Percentiles rank a stretch among this genome's conserved stretches.
Conservation (phyloP, 345 rosid genomes). For the Pistacia integerrima region DNA sequence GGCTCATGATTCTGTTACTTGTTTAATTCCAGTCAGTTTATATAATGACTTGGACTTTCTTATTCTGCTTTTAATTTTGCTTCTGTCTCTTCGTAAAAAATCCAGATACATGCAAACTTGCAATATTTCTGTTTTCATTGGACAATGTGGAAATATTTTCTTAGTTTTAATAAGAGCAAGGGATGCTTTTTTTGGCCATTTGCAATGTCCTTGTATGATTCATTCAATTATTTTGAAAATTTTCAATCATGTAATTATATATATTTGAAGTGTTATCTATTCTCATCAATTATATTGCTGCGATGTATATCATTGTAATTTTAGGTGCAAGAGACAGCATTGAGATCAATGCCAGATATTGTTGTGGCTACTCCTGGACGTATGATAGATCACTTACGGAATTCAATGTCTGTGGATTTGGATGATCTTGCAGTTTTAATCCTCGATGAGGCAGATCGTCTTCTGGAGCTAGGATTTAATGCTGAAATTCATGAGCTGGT, state of each 20-base stretch:
- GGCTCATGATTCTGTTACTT: background rate
- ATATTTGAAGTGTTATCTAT: background rate
- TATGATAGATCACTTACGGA: conserved; percentile 95
- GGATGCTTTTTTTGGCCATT: background rate
- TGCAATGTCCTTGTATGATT: background rate
- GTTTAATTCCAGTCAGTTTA: background rate
- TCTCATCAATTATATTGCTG: background rate
- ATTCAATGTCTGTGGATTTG: conserved; percentile 89
- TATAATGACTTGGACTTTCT: background rate
- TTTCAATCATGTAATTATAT: background rate
- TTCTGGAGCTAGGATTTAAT: conserved; percentile 93
- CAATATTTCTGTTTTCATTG: background rate
- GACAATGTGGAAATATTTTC: background rate
- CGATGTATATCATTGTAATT: conserved; percentile 16
- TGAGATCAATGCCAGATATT: conserved; percentile 94
- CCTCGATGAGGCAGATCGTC: conserved; percentile 97
- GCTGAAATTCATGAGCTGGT: conserved; percentile 97
- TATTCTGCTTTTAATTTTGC: background rate
- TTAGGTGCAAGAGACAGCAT: conserved; percentile 86
- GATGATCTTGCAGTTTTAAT: conserved; percentile 93
- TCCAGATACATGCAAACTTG: background rate
- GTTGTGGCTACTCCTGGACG: conserved; percentile 99
- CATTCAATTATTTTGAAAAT: background rate
- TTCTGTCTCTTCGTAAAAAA: background rate
- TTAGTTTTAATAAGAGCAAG: background rate